phyloP scores from a whole-genome alignment of 148 eudicot species.

The Arbutus unedo region DNA sequence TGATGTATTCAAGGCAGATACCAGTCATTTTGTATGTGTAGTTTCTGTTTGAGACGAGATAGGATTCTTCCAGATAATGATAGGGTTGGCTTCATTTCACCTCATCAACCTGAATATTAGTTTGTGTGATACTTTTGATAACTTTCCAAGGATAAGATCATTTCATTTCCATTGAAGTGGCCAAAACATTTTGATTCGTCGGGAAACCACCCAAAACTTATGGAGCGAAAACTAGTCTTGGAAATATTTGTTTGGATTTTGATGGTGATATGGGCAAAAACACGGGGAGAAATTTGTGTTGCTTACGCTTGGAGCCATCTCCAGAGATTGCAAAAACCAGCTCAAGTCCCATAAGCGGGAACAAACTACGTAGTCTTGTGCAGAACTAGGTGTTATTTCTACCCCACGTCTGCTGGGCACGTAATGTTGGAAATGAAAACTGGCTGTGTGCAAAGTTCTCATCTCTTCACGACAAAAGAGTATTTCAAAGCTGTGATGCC shows the following conservation, averaged over 20 bases:
- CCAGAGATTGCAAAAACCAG: neutral
- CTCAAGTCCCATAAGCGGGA: neutral
- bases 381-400: neutral
- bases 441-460: neutral
- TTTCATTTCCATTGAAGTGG: neutral
- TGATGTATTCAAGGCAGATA: neutral
- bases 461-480: neutral
- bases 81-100: neutral
- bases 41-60: neutral
- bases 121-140: neutral
- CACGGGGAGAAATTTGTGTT: neutral
- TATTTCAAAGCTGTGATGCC: no score
- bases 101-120: no score
- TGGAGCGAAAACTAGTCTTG: neutral
- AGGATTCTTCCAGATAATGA: neutral
- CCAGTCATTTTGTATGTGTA: neutral
- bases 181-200: neutral
- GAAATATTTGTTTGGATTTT: neutral
- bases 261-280: neutral
- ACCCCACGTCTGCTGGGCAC: neutral
- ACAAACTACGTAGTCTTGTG: neutral
- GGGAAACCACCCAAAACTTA: neutral
- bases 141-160: neutral
- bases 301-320: neutral
- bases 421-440: neutral